These are phyloP conservation scores for Aspergillus hiratsukae DNA, from an alignment of 2,329 filamentous ascomycete genomes.

Conservation along the genomic window DNA sequence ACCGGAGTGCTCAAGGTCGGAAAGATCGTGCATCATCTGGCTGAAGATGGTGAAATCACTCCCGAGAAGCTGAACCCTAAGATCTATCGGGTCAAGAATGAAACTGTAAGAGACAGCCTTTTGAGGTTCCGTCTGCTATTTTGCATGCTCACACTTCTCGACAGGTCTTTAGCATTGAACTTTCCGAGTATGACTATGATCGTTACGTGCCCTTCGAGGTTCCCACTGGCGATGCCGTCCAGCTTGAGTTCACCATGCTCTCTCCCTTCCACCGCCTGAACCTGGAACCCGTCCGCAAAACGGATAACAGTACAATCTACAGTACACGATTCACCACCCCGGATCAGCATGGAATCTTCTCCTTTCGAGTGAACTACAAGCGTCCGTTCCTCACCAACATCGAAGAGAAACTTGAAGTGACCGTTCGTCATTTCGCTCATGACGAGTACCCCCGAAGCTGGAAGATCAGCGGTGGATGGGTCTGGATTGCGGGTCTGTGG, in stretches of 20 bases:
- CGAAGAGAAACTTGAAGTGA: slow-evolving; percentile 92
- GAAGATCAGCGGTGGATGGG: slow-evolving; percentile 85
- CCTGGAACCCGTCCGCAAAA: slow-evolving; percentile 56
- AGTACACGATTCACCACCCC: slow-evolving; percentile 73
- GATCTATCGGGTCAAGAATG: slow-evolving; percentile 94
- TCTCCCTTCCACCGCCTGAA: slow-evolving; percentile 91
- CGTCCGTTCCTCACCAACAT: slow-evolving; percentile 83
- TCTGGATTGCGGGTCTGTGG: slow-evolving; percentile 86
- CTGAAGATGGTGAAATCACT: slow-evolving; percentile 49
- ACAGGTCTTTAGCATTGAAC: slow-evolving; percentile 77
- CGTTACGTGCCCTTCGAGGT: slow-evolving; percentile 70
- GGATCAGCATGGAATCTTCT: slow-evolving; percentile 98
- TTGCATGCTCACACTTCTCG: slow-evolving; percentile 22
- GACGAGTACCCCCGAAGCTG: slow-evolving; percentile 93
- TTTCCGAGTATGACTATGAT: slow-evolving; percentile 78
- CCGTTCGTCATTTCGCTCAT: slow-evolving; percentile 93
- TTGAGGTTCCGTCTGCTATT: not conserved
- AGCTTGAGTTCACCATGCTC: slow-evolving; percentile 98
- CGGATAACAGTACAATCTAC: slow-evolving; percentile 68
- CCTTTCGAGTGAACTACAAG: slow-evolving; percentile 97
- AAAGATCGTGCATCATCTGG: slow-evolving; percentile 69
- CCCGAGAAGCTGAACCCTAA: slow-evolving; percentile 62
- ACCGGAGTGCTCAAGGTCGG: slow-evolving; percentile 82
- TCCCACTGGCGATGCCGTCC: slow-evolving; percentile 66
- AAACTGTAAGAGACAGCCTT: slow-evolving; percentile 66